A percentile compares a stretch with the other conserved stretches of the same genome.
Evolutionary conservation across 345 rosid species (phyloP).

Genomic region (Corchorus capsularis): DNA sequence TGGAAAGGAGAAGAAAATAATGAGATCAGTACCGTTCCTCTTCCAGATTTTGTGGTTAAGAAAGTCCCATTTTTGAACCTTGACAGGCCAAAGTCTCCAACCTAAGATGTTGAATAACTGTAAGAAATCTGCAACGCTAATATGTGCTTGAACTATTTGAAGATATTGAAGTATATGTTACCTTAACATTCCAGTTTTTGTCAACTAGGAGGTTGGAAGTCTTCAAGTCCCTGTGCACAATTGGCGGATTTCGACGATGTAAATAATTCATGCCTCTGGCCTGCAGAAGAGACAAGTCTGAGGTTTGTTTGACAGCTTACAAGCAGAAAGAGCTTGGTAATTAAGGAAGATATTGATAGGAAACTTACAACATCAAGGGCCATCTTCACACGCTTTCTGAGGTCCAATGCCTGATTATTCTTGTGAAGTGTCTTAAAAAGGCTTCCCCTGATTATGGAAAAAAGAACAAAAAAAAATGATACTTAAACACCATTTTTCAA

Average conservation of each 20-base stretch:
- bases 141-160: background rate
- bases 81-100: slow-evolving; percentile 94
- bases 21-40: slow-evolving; percentile 68
- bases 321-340: slow-evolving; percentile 11
- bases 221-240: slow-evolving; percentile 85
- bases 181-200: slow-evolving; percentile 91
- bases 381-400: slow-evolving; percentile 73
- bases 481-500: background rate
- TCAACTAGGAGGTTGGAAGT: slow-evolving; percentile 93
- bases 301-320: background rate
- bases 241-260: slow-evolving; percentile 86
- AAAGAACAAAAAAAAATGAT: background rate
- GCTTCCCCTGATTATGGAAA: slow-evolving; percentile 65
- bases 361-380: slow-evolving; percentile 82
- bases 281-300: slow-evolving; percentile 40
- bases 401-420: slow-evolving; percentile 65
- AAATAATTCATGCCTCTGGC: slow-evolving; percentile 94
- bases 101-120: slow-evolving; percentile 39
- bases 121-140: background rate
- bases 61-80: slow-evolving; percentile 79
- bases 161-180: slow-evolving; percentile 24
- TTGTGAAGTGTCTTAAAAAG: slow-evolving; percentile 87
- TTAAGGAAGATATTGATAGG: slow-evolving; percentile 15
- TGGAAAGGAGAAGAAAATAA: background rate
- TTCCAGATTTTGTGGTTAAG: slow-evolving; percentile 71